Base-by-base conservation (phyloP, 2,329 filamentous ascomycete species). In the Neonectria punicea region DNA sequence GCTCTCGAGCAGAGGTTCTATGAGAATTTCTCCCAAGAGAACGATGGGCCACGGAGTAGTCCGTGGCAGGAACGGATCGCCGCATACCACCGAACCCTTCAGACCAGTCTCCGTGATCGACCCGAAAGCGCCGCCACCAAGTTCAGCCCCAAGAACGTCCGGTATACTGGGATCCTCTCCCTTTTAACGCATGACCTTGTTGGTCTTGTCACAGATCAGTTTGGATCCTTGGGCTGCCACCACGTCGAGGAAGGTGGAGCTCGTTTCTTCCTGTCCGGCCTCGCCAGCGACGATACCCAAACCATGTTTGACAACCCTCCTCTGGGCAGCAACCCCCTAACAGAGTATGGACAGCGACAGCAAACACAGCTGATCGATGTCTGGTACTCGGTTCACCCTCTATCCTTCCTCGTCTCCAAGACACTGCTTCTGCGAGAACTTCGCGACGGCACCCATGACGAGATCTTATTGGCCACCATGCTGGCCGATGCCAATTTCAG, bases 331-430 rank as follows among this genome's bases (percentile, higher is more conserved):
- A 76, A 70, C 51, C 76, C 77, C 20, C 61, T 79, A 5, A 68
- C 70, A 28, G 74, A 74, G 46, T 75, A 78, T 32, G 75, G 76
- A 7, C 73, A 73, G 32, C 66, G 77, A 34, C 77, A 79, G 36
- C 74, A 76, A 57, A 77, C 71, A 8, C 77, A 79, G 58, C 70
- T 82, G 25, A 77, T 82, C 47, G 80, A 82, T 54, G 75, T 82
- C 25, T 82, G 80, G 80, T 82, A 79, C 61, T 79, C 77, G 1
- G 66, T 74, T 13, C 80, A 82, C 49, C 80, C 80, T 28, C 67
- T 82, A 7, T 80, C 80, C 9, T 77, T 78, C 57, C 71, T 81
- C 16, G 71, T 82, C 16, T 82, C 80, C 57, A 82, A 82, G 68
- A 81, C 80, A 1, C 67, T 82, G 9, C 73, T 82, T 9, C 73